phyloP scores from a whole-genome alignment of 1,284 basidiomycete species.

The Austroboletus niveus region DNA sequence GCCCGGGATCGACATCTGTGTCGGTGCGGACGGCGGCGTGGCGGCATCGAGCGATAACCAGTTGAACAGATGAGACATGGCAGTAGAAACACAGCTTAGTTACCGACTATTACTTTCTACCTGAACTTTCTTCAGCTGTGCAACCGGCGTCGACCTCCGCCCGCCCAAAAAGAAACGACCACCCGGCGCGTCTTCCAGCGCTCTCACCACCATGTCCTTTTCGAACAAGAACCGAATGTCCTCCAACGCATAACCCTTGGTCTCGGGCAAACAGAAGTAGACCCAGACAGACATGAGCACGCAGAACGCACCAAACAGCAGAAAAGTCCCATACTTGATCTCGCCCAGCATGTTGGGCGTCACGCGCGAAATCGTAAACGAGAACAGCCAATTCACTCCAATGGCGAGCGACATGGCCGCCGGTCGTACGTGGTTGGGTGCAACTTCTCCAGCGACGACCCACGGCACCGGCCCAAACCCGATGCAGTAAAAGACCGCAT shows the following conservation, averaged over 20 bases:
- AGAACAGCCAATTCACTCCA: conserved; percentile 48
- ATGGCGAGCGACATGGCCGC: conserved; percentile 43
- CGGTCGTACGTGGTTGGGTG: conserved; percentile 48
- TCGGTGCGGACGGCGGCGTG: not conserved
- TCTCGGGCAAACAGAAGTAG: conserved; percentile 47
- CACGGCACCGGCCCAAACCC: conserved; percentile 44
- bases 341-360: conserved; percentile 51
- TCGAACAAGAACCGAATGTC: conserved; percentile 49
- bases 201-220: conserved; percentile 38
- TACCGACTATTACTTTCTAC: no score
- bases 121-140: conserved; percentile 20
- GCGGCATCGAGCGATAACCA: conserved; percentile 44
- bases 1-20: conserved; percentile 18
- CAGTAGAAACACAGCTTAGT: no score
- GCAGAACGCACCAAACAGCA: conserved; percentile 49
- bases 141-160: conserved; percentile 31
- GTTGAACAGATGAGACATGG: conserved; percentile 45
- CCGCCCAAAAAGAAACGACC: conserved; percentile 40
- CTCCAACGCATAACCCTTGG: conserved; percentile 45
- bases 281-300: conserved; percentile 45
- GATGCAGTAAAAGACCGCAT: conserved; percentile 45
- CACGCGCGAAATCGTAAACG: conserved; percentile 47
- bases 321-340: conserved; percentile 51
- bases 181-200: conserved; percentile 47
- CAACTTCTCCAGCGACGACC: conserved; percentile 48